Conservation (phyloP, 164 flowering plant genomes). For the Saururus chinensis region DNA sequence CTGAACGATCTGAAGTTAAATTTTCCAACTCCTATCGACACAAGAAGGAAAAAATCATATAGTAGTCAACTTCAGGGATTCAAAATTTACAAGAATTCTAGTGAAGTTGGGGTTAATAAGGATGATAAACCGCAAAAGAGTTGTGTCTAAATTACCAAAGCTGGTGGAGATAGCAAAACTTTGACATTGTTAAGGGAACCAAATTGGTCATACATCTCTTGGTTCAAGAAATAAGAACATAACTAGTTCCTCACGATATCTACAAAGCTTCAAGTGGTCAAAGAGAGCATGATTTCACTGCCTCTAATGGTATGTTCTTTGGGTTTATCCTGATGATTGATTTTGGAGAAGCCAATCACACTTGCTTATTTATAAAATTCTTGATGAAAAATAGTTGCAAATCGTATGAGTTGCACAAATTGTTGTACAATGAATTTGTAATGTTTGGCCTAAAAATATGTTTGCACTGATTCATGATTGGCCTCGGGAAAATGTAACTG, state of each 20-base stretch:
- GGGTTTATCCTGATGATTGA: neutral
- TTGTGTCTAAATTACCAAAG: constrained; percentile 35
- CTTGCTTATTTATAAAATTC: neutral
- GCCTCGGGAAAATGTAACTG: no score
- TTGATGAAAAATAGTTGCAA: neutral
- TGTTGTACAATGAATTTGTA: no score
- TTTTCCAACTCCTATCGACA: constrained; percentile 26
- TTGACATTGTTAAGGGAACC: constrained; percentile 53
- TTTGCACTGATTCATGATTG: no score
- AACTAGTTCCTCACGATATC: constrained; percentile 46
- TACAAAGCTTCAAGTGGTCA: constrained; percentile 63
- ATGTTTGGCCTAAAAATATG: no score
- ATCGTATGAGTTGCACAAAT: no score
- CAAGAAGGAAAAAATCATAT: constrained; percentile 29
- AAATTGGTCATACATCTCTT: constrained; percentile 78
- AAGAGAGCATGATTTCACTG: constrained; percentile 45
- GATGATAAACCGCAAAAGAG: constrained; percentile 31
- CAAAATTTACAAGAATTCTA: constrained; percentile 28
- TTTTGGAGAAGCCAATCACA: neutral
- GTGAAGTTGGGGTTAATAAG: constrained; percentile 29
- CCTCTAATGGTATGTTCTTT: constrained; percentile 44
- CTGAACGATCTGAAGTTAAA: constrained; percentile 21
- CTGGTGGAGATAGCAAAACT: constrained; percentile 33
- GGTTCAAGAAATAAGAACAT: constrained; percentile 53
- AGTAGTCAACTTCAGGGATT: constrained; percentile 46